Evolutionary conservation across 495 filamentous ascomycete species (phyloP), one percentile per base, ranked within the genome.

Genomic region (Neurospora sp.): DNA sequence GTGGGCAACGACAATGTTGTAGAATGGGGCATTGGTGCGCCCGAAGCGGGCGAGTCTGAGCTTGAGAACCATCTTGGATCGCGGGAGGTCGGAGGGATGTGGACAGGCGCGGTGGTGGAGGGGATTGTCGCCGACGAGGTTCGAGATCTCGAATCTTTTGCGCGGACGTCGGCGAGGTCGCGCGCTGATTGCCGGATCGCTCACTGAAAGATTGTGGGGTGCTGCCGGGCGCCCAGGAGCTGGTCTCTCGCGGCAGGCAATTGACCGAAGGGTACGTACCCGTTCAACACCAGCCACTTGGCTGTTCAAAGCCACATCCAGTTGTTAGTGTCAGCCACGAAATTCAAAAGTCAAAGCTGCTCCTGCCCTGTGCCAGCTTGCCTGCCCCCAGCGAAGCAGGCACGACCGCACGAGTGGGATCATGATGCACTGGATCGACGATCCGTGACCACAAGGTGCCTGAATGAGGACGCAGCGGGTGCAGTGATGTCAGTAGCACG

Each of bases 1-100:
- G 75, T 98, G 95, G 31, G 93, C 88, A 73, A 99, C 93, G 71
- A 98, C 93, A 75, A 99, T 97, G 85, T 99, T 99, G 88, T 96
- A 99, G 79, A 97, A 91, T 4, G 96, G 95, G 37, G 87, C 78
- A 81, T 95, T 93, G 72, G 86, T 89, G 83, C 92, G 92, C 76
- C 96, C 96, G 81, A 98, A 97, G 85, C 96, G 96, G 70, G 96
- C 91, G 77, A 99, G 88, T 71, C 96, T 91, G 81, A 99, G 94
- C 80, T 91, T 92, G 76, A 99, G 86, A 71, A 98, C 96, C 96
- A 99, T 99, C 72, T 74, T 85, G 80, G 37, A 10, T 20, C 42
- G 46, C 6, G 4, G 54, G 41, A 14, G 35, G 39, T 20, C 8
- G 73, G n/a, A 54, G 20, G 10, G 18, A 0, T n/a, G 16, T 72